Base-by-base conservation (phyloP, 1,284 basidiomycete genomes). In the Apiotrichum akiyoshidainum region DNA sequence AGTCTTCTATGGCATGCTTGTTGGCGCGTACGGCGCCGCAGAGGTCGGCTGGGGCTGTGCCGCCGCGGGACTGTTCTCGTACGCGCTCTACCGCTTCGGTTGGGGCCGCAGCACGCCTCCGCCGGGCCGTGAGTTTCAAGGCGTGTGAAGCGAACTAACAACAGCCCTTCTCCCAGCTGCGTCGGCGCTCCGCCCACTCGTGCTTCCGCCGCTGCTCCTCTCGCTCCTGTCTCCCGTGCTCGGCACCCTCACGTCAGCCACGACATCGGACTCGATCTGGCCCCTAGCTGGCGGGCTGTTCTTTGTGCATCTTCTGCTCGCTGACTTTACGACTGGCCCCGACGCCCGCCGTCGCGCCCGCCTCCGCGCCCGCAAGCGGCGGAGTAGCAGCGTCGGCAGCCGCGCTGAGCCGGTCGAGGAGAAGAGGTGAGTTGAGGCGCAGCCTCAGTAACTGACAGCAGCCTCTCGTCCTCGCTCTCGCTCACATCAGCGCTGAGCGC, bases 191-290 rank as follows among this genome's bases (percentile, higher is more conserved):
- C 70, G 73, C 33, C 70, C 74, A 0, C 68, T 90, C 9, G 83
- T 94, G 47, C 82, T 98, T 52, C 88, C 95, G 57, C 89, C 93
- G 67, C 83, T 98, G 8, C 85, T 91, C 4, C 82, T 99, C 56
- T 85, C 95, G 77, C 87, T 93, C 7, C 82, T 98, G 46, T 88
- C 93, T 0, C 96, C 96, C 1, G 89, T 98, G 6, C 80, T 99
- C 57, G 85, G 89, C 64, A 97, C 94, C 1, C 79, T 99, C 65
- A 96, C 92, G 13, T 90, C 91, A 44, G 90, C 94, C 10, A 98
- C 94, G 0, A 97, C 95, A 19, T 89, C 88, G 14, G 96, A 99
- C 75, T 93, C 92, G 31, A 96, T 98, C 66, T 98, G 93, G 92
- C 94, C 94, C 9, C 79, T 98, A 47, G 85, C 90, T 48, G 83